These are phyloP conservation scores for Claviceps fusiformis DNA, from an alignment of 2,329 filamentous ascomycete genomes.

Conservation along the genomic window DNA sequence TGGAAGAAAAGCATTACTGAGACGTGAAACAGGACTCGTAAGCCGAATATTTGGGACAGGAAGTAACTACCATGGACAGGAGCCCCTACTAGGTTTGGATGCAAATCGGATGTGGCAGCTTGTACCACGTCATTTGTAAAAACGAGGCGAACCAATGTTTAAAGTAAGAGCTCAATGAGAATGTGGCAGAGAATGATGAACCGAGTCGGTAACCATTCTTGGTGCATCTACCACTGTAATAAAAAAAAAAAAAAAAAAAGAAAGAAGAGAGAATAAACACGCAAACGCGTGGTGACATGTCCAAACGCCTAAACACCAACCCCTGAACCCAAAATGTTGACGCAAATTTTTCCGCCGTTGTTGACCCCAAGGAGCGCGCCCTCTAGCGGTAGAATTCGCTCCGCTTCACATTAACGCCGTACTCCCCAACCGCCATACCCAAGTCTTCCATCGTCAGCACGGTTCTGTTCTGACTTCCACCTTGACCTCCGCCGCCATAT, in stretches of 20 bases:
- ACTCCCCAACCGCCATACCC: conserved; percentile 95
- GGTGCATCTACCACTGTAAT: neutral
- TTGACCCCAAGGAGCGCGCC: too few species aligned
- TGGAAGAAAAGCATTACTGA: neutral
- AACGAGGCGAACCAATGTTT: neutral
- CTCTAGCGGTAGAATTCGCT: conserved; percentile 83
- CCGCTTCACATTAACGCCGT: conserved; percentile 92
- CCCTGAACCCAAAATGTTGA: neutral
- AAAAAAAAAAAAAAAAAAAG: neutral
- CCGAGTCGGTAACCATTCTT: neutral
- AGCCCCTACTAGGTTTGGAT: conserved; percentile 8
- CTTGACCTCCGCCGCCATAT: conserved; percentile 78
- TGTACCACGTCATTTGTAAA: neutral
- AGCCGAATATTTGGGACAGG: conserved; percentile 41
- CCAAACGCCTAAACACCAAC: neutral
- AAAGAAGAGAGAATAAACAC: neutral
- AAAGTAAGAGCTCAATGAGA: neutral
- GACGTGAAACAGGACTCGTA: conserved; percentile 34
- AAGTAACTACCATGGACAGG: conserved; percentile 13
- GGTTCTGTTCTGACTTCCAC: conserved; percentile 77
- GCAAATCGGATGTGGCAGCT: neutral
- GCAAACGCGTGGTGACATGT: neutral
- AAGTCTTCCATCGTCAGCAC: conserved; percentile 98
- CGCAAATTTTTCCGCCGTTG: neutral
- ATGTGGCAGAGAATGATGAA: neutral